phyloP scores from a whole-genome alignment of 2,329 filamentous ascomycete genomes.

The Ophiocordyceps polyrhachis-furcata region DNA sequence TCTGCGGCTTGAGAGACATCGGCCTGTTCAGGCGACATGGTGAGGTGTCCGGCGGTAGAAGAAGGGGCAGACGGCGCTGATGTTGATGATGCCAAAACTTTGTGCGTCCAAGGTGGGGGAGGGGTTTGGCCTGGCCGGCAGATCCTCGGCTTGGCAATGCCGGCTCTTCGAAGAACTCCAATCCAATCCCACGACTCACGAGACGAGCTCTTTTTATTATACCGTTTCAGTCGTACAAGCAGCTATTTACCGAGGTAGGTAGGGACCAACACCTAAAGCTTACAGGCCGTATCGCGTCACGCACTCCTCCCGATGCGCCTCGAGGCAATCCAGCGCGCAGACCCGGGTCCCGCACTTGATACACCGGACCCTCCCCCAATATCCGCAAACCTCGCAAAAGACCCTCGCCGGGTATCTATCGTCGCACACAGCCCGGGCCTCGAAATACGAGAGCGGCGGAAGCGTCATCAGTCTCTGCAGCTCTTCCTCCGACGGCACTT shows the following conservation, averaged over 20 bases:
- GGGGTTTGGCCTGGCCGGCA: conserved; percentile 13
- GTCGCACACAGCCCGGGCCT: conserved; percentile 32
- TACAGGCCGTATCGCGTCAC: conserved; percentile 41
- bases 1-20: conserved; percentile 15
- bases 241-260: background rate
- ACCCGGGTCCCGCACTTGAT: conserved; percentile 60
- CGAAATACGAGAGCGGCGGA: conserved; percentile 49
- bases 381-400: conserved; percentile 68
- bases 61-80: conserved; percentile 3
- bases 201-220: background rate
- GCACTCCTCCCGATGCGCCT: conserved; percentile 53
- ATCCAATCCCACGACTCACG: too few relatives aligned
- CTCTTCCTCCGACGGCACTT: conserved; percentile 38
- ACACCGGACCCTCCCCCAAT: conserved; percentile 62
- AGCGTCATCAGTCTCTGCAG: conserved; percentile 43
- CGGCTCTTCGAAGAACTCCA: too few relatives aligned
- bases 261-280: background rate
- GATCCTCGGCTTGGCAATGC: conserved; percentile 8
- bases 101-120: background rate
- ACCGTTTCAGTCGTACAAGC: too few relatives aligned
- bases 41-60: conserved; percentile 3
- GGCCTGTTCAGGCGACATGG: conserved; percentile 20
- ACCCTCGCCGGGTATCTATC: conserved; percentile 35
- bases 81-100: background rate
- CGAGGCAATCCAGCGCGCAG: conserved; percentile 60